These are phyloP conservation scores for Flagelloscypha sp. DNA, from an alignment of 768 basidiomycete genomes.

Conservation along the genomic window DNA sequence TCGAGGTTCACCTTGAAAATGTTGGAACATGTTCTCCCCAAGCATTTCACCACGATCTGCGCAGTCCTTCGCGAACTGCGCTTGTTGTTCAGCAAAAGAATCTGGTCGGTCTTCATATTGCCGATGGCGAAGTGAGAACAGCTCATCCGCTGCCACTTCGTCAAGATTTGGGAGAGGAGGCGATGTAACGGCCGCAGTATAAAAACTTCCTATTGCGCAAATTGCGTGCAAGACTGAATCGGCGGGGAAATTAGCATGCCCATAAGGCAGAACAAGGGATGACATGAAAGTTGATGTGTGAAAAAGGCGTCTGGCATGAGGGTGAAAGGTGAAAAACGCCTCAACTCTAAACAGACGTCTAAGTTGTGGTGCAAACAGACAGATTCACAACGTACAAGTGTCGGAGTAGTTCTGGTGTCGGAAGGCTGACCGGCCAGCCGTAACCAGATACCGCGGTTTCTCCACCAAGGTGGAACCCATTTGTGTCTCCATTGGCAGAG, in stretches of 20 bases:
- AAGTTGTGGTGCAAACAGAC: not conserved
- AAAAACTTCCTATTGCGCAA: conserved; percentile 70
- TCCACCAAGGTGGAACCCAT: too few species aligned
- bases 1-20: conserved; percentile 51
- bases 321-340: conserved; percentile 72
- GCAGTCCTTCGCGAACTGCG: conserved; percentile 42
- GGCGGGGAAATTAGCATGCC: conserved; percentile 67
- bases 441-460: too few species aligned
- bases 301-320: conserved; percentile 63
- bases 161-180: conserved; percentile 44
- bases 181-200: conserved; percentile 59
- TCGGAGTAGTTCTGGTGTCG: conserved; percentile 50
- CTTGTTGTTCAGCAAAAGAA: conserved; percentile 62
- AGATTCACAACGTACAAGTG: conserved; percentile 46
- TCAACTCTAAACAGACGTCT: conserved; percentile 42
- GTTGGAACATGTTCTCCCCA: conserved; percentile 49
- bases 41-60: conserved; percentile 38
- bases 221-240: conserved; percentile 75
- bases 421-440: conserved; percentile 54
- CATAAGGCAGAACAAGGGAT: conserved; percentile 54
- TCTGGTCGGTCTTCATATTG: conserved; percentile 38
- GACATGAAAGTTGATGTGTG: conserved; percentile 60
- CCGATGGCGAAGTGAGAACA: conserved; percentile 41
- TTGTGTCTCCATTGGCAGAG: too few species aligned
- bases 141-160: conserved; percentile 45